Evolutionary conservation across 495 filamentous ascomycete genomes (phyloP), one percentile per base, ranked within the genome.

Genomic region (Aspergillus biplanus): DNA sequence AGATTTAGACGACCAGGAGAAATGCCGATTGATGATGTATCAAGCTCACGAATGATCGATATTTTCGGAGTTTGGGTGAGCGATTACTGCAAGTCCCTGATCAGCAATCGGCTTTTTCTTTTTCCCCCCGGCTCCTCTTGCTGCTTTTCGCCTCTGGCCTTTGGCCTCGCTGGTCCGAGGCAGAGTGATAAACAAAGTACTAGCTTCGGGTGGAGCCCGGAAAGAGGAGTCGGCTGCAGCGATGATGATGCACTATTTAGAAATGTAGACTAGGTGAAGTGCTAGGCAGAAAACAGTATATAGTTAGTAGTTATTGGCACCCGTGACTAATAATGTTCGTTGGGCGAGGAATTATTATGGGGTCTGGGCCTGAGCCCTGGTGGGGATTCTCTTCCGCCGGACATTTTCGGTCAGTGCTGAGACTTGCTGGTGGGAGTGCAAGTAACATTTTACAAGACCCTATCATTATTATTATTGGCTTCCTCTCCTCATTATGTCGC

Each of bases 181-280:
- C n/a, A 49, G 47, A 27, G n/a, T 21, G 15, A 9, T 50, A 27
- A 50, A 32, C 52, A 54, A 54, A 54, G 52, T 54, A 54, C 52
- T 54, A 54, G 52, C 33, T 34, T 16, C 52, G 52, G 52, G 52
- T 34, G 52, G 52, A 54, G 33, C 5, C 12, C 52, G 52, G 52
- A 54, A 54, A 54, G 52, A 54, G 52, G 52, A n/a, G 31, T 27
- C 47, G n/a, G 47, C 47, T 44, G 39, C n/a, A 12, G 39, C 39
- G 8, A 44, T 15, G 39, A 44, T 44, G 39, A 4, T 11, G 39
- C 0, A 39, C 37, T 39, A 8, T 39, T 13, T 1, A 8, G 13
- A 13, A 39, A 39, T 8, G 37, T 7, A 12, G 39, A 7, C 39
- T 44, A 44, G 21, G 21, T 27, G 21, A 27, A 27, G 21, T 27